Percentiles rank a stretch among this genome's conserved stretches.
Conservation (phyloP, 2,329 filamentous ascomycete species). For the Ophiostoma sp. region DNA sequence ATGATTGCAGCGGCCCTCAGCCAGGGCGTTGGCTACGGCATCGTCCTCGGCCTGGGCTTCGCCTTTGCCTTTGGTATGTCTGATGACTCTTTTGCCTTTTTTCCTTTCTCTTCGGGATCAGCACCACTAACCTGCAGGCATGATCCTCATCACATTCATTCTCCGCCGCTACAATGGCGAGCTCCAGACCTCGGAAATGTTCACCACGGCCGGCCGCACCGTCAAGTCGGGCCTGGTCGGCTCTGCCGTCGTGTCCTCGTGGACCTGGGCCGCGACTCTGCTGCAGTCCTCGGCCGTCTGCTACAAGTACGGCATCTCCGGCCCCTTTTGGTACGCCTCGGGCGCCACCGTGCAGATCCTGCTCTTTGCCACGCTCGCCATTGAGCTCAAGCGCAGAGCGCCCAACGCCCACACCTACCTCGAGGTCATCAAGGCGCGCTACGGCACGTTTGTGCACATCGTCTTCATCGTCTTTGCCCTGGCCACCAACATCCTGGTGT, state of each 20-base stretch:
- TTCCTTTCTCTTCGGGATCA: too few relatives aligned
- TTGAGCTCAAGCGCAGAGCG: conserved; percentile 79
- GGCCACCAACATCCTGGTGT: conserved; percentile 81
- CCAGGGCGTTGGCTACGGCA: conserved; percentile 70
- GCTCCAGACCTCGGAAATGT: conserved; percentile 87
- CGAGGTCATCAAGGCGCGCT: conserved; percentile 76
- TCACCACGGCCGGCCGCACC: conserved; percentile 79
- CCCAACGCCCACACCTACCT: conserved; percentile 84
- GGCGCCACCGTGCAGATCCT: conserved; percentile 83
- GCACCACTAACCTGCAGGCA: conserved; percentile 29
- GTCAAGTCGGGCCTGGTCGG: conserved; percentile 86
- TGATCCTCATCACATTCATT: conserved; percentile 38
- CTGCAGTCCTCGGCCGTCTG: conserved; percentile 76
- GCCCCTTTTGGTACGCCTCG: conserved; percentile 56
- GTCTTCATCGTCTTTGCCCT: conserved; percentile 79
- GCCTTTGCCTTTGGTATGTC: conserved; percentile 61
- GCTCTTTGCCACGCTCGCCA: conserved; percentile 83
- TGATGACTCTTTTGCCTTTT: not conserved
- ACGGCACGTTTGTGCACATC: conserved; percentile 64
- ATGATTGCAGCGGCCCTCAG: conserved; percentile 39
- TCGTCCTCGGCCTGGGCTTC: conserved; percentile 68
- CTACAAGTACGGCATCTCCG: conserved; percentile 68
- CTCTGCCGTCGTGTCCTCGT: conserved; percentile 84
- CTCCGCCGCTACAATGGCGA: conserved; percentile 48
- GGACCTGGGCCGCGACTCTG: conserved; percentile 87